Conservation (phyloP, 495 filamentous ascomycete species). For the Glarea lozoyensis region DNA sequence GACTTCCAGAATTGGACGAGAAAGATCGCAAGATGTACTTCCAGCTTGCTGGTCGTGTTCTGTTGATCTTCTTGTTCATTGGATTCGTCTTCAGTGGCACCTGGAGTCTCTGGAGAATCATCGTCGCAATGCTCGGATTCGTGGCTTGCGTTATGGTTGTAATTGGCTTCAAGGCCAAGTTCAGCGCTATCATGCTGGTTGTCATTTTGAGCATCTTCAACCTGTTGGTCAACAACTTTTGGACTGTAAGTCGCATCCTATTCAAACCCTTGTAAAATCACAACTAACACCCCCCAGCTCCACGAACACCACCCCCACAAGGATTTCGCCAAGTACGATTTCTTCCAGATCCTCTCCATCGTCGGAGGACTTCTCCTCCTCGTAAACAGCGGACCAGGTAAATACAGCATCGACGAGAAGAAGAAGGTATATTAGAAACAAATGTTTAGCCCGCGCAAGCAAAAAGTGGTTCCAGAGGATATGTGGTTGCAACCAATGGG, state of each 20-base stretch:
- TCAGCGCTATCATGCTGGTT: conserved; percentile 87
- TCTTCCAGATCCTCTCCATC: conserved; percentile 99
- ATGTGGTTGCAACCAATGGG: no score
- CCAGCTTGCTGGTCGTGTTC: conserved; percentile 91
- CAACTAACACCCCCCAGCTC: conserved; percentile 48
- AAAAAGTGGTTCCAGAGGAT: not conserved
- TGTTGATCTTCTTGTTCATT: conserved; percentile 93
- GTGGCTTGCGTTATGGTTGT: conserved; percentile 97
- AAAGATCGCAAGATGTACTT: conserved; percentile 99
- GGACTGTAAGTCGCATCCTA: conserved; percentile 75
- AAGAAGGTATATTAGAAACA: conserved; percentile 99
- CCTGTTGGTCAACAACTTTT: conserved; percentile 97
- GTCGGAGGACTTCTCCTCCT: conserved; percentile 91
- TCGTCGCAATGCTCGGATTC: conserved; percentile 74
- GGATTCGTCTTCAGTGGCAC: conserved; percentile 93
- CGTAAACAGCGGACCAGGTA: conserved; percentile 96
- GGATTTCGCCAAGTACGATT: conserved; percentile 99
- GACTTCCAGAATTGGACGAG: conserved; percentile 87
- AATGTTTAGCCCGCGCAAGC: no score
- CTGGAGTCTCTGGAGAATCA: conserved; percentile 78
- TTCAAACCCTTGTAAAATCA: not conserved
- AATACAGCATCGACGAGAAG: conserved; percentile 98
- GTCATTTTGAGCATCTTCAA: conserved; percentile 95
- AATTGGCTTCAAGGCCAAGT: conserved; percentile 99
- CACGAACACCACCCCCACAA: conserved; percentile 98